Conservation (phyloP, 225 moss, liverwort and hornwort genomes). For the Anthoceros angustus region DNA sequence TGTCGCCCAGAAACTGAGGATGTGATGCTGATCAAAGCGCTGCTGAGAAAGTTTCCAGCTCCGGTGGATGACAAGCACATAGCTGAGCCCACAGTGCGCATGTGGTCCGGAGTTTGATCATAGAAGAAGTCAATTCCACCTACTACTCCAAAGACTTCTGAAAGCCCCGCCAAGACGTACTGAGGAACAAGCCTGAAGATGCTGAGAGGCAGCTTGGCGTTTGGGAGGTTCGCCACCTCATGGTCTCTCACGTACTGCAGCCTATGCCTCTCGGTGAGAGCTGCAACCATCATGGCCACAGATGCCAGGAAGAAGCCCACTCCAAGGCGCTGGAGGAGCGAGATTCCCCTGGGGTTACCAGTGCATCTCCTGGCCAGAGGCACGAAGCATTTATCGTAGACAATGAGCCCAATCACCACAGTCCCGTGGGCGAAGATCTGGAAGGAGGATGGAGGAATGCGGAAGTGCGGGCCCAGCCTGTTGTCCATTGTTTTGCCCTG, state of each 20-base stretch:
- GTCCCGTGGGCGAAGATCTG: constrained; percentile 21
- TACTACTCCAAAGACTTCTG: constrained; percentile 21
- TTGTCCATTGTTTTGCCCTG: constrained; percentile 25
- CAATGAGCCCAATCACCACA: constrained; percentile 21
- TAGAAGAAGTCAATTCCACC: constrained; percentile 69
- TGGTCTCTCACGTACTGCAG: constrained; percentile 16
- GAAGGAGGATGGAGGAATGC: constrained; percentile 36
- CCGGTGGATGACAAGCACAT: constrained; percentile 64
- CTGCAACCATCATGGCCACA: constrained; percentile 24
- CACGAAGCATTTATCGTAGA: constrained; percentile 29
- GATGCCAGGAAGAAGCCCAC: constrained; percentile 29
- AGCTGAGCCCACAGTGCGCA: constrained; percentile 68
- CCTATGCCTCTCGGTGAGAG: constrained; percentile 31
- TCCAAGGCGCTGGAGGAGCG: constrained; percentile 41
- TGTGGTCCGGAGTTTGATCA: constrained; percentile 61
- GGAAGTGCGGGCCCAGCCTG: constrained; percentile 20
- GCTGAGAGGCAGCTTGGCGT: constrained; percentile 23
- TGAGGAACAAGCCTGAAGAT: constrained; percentile 32
- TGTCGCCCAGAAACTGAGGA: constrained; percentile 20
- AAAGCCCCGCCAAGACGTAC: constrained; percentile 23
- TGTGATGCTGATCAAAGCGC: constrained; percentile 29
- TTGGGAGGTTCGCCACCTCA: constrained; percentile 16
- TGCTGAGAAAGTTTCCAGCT: constrained; percentile 47
- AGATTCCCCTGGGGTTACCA: constrained; percentile 30
- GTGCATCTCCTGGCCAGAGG: constrained; percentile 20